Percentiles rank a stretch among this genome's conserved stretches.
phyloP scores from a whole-genome alignment of 306 rosid genomes.

The Crataegus laevigata region DNA sequence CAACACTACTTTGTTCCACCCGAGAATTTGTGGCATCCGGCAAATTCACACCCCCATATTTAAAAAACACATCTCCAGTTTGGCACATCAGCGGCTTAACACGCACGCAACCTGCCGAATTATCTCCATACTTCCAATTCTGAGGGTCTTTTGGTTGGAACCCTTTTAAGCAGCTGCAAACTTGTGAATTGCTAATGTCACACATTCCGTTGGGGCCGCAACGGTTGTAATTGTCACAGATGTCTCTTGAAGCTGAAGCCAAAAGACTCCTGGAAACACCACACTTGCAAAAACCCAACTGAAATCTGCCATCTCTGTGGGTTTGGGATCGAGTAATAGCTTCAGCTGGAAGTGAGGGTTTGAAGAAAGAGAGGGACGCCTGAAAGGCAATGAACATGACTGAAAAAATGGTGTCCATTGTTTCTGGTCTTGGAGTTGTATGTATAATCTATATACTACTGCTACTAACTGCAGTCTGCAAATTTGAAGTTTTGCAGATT shows the following conservation, averaged over 20 bases:
- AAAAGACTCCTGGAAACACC: slow-evolving; percentile 27
- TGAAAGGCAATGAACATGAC: background rate
- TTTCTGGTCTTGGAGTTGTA: too few species aligned
- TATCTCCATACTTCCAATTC: slow-evolving; percentile 20
- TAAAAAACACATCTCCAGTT: slow-evolving; percentile 15
- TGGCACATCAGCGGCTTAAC: slow-evolving; percentile 23
- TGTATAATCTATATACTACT: background rate
- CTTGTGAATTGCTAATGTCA: background rate
- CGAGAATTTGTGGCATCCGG: slow-evolving; percentile 34
- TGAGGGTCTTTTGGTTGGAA: slow-evolving; percentile 26
- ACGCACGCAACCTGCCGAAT: slow-evolving; percentile 39
- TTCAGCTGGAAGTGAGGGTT: slow-evolving; percentile 7
- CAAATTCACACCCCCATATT: slow-evolving; percentile 21
- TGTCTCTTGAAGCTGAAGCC: slow-evolving; percentile 7
- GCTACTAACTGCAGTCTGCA: background rate
- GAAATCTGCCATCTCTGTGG: slow-evolving; percentile 16
- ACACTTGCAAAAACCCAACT: slow-evolving; percentile 34
- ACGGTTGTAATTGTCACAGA: slow-evolving; percentile 1
- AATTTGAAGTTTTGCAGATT: background rate
- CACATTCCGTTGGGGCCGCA: slow-evolving; percentile 39
- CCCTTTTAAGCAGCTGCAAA: slow-evolving; percentile 33
- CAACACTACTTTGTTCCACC: slow-evolving; percentile 18
- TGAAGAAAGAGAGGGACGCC: background rate
- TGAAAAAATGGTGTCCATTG: slow-evolving; percentile 4
- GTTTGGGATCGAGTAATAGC: slow-evolving; percentile 14